Evolutionary conservation across 2,329 filamentous ascomycete genomes (phyloP).

Genomic region (Dactylonectria estremocensis): DNA sequence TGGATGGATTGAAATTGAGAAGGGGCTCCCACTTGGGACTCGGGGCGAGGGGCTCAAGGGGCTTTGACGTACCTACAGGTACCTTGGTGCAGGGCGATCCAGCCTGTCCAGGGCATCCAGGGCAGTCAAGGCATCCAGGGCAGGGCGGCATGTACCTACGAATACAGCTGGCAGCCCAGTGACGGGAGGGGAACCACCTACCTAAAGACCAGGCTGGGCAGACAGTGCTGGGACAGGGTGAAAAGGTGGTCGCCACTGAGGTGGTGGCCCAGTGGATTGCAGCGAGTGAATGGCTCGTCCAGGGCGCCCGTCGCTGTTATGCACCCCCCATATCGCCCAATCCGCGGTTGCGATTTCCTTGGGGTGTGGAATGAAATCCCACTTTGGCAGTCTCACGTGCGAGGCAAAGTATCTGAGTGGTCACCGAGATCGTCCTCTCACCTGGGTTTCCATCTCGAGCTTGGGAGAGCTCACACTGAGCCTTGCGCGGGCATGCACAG

Average conservation of each 20-base stretch:
- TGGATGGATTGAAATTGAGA: constrained; percentile 51
- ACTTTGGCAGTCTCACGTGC: constrained; percentile 32
- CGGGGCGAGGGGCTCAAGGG: constrained; percentile 28
- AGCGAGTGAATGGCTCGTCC: constrained; percentile 19
- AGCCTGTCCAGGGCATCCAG: background rate
- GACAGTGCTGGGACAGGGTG: constrained; percentile 12
- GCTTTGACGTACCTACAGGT: constrained; percentile 21
- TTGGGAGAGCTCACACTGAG: background rate
- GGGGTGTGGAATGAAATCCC: constrained; percentile 31
- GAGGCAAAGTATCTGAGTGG: constrained; percentile 24
- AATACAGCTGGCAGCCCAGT: constrained; percentile 4
- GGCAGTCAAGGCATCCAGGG: background rate
- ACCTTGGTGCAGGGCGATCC: constrained; percentile 18
- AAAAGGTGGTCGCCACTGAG: constrained; percentile 12
- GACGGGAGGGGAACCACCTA: constrained; percentile 6
- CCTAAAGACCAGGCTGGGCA: constrained; percentile 19
- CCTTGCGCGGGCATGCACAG: constrained; percentile 7
- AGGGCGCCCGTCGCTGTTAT: constrained; percentile 27
- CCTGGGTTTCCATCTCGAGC: background rate
- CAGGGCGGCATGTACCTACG: constrained; percentile 4
- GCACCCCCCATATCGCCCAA: constrained; percentile 30
- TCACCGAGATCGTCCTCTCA: constrained; percentile 10
- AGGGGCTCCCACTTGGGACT: constrained; percentile 46
- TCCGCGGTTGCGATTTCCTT: constrained; percentile 17
- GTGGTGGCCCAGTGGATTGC: constrained; percentile 10